phyloP scores from a whole-genome alignment of 2,329 filamentous ascomycete species.

The Paraphaeosphaeria minitans region DNA sequence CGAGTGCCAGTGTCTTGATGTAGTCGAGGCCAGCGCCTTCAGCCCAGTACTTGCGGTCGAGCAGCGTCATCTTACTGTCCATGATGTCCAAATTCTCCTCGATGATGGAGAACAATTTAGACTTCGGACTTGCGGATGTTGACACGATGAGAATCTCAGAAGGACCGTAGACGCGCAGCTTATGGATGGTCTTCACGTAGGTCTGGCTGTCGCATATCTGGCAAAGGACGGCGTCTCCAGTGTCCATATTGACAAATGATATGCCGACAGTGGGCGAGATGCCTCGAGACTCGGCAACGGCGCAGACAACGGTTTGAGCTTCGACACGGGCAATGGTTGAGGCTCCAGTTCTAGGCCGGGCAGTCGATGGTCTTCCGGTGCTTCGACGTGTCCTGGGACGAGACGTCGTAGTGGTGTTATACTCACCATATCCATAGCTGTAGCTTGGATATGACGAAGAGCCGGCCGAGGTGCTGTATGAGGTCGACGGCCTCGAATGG shows the following conservation, averaged over 20 bases:
- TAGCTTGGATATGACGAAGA: constrained; percentile 39
- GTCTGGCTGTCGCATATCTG: constrained; percentile 94
- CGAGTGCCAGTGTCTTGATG: constrained; percentile 78
- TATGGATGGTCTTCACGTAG: constrained; percentile 86
- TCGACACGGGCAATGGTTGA: constrained; percentile 63
- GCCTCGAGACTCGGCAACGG: constrained; percentile 84
- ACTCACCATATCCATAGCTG: constrained; percentile 35
- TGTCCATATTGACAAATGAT: constrained; percentile 84
- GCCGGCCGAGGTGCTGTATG: constrained; percentile 37
- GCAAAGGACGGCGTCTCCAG: constrained; percentile 81
- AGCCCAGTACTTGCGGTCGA: constrained; percentile 84
- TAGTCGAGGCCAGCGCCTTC: constrained; percentile 78
- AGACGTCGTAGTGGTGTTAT: constrained; percentile 45
- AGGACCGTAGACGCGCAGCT: constrained; percentile 79
- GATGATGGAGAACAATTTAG: constrained; percentile 75
- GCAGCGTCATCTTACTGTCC: constrained; percentile 59
- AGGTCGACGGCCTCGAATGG: constrained; percentile 31
- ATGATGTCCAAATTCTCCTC: constrained; percentile 71
- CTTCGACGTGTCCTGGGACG: constrained; percentile 40
- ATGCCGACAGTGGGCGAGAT: constrained; percentile 83
- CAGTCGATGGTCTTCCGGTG: constrained; percentile 50
- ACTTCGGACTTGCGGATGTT: constrained; percentile 71
- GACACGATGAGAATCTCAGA: constrained; percentile 79
- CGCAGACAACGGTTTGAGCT: constrained; percentile 80
- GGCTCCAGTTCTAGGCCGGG: constrained; percentile 58